phyloP scores from a whole-genome alignment of 2,329 filamentous ascomycete species.

The Xylogone sp. region DNA sequence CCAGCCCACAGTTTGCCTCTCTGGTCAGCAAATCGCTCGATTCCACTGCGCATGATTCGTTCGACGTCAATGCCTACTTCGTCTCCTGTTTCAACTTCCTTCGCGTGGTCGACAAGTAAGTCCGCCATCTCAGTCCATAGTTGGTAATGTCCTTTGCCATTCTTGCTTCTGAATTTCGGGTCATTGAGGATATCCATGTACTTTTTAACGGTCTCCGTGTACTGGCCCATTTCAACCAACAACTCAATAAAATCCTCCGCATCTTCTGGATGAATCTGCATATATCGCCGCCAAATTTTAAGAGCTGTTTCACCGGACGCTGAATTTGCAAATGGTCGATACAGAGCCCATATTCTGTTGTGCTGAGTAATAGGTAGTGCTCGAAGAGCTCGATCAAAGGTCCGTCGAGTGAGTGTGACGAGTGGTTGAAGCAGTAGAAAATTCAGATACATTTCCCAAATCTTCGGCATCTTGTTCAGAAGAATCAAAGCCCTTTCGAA shows the following conservation, averaged over 20 bases:
- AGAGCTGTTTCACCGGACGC: slow-evolving; percentile 87
- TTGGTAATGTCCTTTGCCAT: slow-evolving; percentile 92
- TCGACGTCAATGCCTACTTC: slow-evolving; percentile 87
- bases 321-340: slow-evolving; percentile 86
- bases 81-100: slow-evolving; percentile 75
- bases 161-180: slow-evolving; percentile 83
- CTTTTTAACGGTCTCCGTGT: slow-evolving; percentile 84
- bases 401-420: slow-evolving; percentile 78
- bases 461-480: slow-evolving; percentile 96
- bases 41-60: slow-evolving; percentile 86
- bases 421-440: slow-evolving; percentile 92
- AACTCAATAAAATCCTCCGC: slow-evolving; percentile 93
- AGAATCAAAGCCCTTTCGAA: slow-evolving; percentile 91
- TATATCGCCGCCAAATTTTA: slow-evolving; percentile 91
- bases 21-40: slow-evolving; percentile 87
- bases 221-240: slow-evolving; percentile 73
- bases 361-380: slow-evolving; percentile 93
- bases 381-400: slow-evolving; percentile 88
- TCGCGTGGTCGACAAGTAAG: slow-evolving; percentile 84
- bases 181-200: slow-evolving; percentile 95
- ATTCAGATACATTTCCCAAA: slow-evolving; percentile 96
- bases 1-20: slow-evolving; percentile 93
- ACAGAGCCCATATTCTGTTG: slow-evolving; percentile 90
- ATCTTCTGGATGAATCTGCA: slow-evolving; percentile 95
- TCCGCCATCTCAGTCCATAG: slow-evolving; percentile 98